A percentile compares a stretch with the other conserved stretches of the same genome.
Evolutionary conservation across 1,284 basidiomycete genomes (phyloP).

Genomic region (Irpex sp.): DNA sequence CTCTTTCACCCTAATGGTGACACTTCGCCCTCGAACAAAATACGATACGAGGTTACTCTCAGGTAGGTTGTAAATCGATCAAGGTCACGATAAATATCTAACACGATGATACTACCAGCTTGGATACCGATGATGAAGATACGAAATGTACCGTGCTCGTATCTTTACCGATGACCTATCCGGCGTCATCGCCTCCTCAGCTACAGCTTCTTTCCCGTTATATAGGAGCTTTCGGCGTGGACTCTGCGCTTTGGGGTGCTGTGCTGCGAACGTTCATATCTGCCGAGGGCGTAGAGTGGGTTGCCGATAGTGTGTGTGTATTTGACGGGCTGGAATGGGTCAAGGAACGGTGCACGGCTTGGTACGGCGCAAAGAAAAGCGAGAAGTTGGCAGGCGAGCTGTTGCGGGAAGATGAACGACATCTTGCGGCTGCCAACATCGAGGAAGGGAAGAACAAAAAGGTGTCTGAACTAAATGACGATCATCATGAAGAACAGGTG

Average conservation of each 20-base stretch:
- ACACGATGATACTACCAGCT: neutral
- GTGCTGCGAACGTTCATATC: slow-evolving; percentile 84
- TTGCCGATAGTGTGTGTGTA: slow-evolving; percentile 72
- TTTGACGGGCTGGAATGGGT: slow-evolving; percentile 86
- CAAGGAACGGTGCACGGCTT: slow-evolving; percentile 60
- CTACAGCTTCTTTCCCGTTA: slow-evolving; percentile 85
- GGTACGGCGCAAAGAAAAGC: slow-evolving; percentile 69
- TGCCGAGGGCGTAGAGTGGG: slow-evolving; percentile 70
- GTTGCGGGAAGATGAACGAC: slow-evolving; percentile 51
- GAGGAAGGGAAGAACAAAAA: slow-evolving; percentile 17
- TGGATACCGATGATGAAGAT: slow-evolving; percentile 24
- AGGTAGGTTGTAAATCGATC: slow-evolving; percentile 31
- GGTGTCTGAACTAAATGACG: slow-evolving; percentile 6
- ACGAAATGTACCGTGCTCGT: slow-evolving; percentile 65
- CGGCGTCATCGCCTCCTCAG: slow-evolving; percentile 69
- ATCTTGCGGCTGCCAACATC: slow-evolving; percentile 10
- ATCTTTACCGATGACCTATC: slow-evolving; percentile 73
- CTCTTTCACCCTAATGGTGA: slow-evolving; percentile 38
- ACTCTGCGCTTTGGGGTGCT: slow-evolving; percentile 69
- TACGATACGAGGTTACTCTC: slow-evolving; percentile 65
- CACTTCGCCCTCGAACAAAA: slow-evolving; percentile 18
- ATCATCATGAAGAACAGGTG: slow-evolving; percentile 5
- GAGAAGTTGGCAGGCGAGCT: slow-evolving; percentile 55
- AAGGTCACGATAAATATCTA: neutral
- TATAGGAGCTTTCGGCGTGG: slow-evolving; percentile 76